Evolutionary conservation across 2,329 filamentous ascomycete genomes (phyloP), one percentile per base, ranked within the genome.

Genomic region (Ambrosiella cleistominuta): DNA sequence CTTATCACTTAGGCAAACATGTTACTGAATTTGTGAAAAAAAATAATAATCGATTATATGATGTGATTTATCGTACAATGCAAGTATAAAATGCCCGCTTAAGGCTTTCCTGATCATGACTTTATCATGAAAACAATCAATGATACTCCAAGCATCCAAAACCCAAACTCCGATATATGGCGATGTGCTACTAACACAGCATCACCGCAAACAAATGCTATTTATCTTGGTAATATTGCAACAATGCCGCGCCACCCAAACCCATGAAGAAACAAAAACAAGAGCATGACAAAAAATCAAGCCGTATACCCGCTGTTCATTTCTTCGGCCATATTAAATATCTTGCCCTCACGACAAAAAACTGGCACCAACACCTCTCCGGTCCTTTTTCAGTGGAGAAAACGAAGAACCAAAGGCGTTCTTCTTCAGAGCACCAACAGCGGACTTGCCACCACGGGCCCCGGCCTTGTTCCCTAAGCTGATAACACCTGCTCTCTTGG

Each of bases 371-470:
- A 79, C 75, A 38, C 80, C 80, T 61, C 81, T 79, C 60, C 78
- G 76, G 55, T 88, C 81, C 66, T 78, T 78, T 71, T 89, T 89
- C 60, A 89, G 70, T 7, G 85, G 85, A 15, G 85, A 88, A 66
- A 89, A 88, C 3, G 74, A 65, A 15, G 70, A 71, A 11, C 73
- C 72, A 11, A 74, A 73, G 62, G 67, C n/a, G 67, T 66, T 38
- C 69, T 68, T 44, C 65, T 70, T 51, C 75, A 67, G 1, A 68
- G 69, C 35, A 69, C 50, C 59, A 38, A 59, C 54, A 3, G 55
- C 61, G 12, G 57, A 57, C 39, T 60, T 59, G 45, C 52, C 36
- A 50, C 42, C 51, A n/a, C 44, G 47, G 13, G 47, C 27, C 37
- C 54, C 45, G 17, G 38, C 51, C 56, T 38, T 42, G 27, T 19